These are phyloP conservation scores for Corniculantispora saksenae DNA, from an alignment of 2,329 filamentous ascomycete species.

Conservation along the genomic window DNA sequence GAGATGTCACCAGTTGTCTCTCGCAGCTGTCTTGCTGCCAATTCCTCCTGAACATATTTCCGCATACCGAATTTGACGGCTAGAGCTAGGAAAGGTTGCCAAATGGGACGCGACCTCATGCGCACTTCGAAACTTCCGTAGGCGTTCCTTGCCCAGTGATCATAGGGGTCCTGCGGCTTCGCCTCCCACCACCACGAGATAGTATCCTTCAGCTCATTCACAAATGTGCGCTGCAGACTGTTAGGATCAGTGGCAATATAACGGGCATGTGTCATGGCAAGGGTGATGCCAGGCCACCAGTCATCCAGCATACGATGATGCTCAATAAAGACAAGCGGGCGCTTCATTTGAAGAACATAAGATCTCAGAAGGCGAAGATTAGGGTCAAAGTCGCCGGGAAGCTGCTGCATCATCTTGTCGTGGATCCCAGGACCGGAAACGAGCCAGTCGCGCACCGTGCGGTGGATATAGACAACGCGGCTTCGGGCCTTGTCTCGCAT, in stretches of 20 bases:
- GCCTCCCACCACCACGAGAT: slow-evolving; percentile 34
- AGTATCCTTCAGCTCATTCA: slow-evolving; percentile 32
- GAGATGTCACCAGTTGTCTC: not conserved
- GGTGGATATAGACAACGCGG: slow-evolving; percentile 34
- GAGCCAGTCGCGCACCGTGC: slow-evolving; percentile 37
- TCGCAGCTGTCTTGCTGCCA: slow-evolving; percentile 17
- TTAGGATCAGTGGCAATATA: slow-evolving; percentile 26
- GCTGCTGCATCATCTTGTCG: slow-evolving; percentile 18
- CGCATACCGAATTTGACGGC: slow-evolving; percentile 36
- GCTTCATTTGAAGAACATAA: slow-evolving; percentile 35
- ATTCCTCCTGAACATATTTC: slow-evolving; percentile 29
- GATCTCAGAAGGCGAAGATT: slow-evolving; percentile 36
- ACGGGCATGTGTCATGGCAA: slow-evolving; percentile 39
- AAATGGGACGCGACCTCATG: slow-evolving; percentile 31
- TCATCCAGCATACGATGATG: slow-evolving; percentile 40
- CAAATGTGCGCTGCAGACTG: slow-evolving; percentile 22
- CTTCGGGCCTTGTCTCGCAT: not conserved
- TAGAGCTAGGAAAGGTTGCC: slow-evolving; percentile 33
- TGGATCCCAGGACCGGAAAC: slow-evolving; percentile 28
- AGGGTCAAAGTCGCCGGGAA: slow-evolving; percentile 28
- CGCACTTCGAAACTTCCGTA: slow-evolving; percentile 35
- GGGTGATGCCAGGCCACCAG: slow-evolving; percentile 40
- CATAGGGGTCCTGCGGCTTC: slow-evolving; percentile 28
- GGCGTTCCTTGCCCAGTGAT: slow-evolving; percentile 36
- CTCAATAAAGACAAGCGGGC: slow-evolving; percentile 35